Percentiles rank a stretch among this genome's conserved stretches.
Conservation (phyloP, 148 eudicot genomes). For the Camellia japonica region DNA sequence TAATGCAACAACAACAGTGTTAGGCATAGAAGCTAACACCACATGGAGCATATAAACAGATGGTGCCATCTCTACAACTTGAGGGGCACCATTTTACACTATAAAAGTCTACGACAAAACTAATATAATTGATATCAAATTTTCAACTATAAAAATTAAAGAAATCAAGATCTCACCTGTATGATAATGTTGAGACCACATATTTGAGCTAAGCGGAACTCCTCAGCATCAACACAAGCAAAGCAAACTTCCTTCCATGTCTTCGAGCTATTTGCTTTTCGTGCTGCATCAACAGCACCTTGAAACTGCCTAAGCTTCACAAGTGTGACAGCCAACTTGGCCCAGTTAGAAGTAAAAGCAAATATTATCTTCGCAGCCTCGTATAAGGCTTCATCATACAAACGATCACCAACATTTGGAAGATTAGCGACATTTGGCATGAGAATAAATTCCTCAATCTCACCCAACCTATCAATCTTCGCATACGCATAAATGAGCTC, state of each 20-base stretch:
- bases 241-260: constrained; percentile 99
- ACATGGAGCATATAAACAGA: not conserved
- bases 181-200: constrained; percentile 95
- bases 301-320: constrained; percentile 85
- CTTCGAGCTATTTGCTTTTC: constrained; percentile 93
- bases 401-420: constrained; percentile 84
- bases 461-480: constrained; percentile 84
- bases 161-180: constrained; percentile 47
- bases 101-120: not conserved
- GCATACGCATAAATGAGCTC: constrained; percentile 98
- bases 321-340: constrained; percentile 77
- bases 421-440: constrained; percentile 99
- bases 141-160: not conserved
- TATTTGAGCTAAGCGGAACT: constrained; percentile 96
- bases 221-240: constrained; percentile 98
- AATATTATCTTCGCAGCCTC: constrained; percentile 93
- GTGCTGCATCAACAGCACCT: constrained; percentile 98
- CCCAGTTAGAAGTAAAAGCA: constrained; percentile 97
- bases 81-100: not conserved
- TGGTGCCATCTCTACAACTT: not conserved
- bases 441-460: constrained; percentile 91
- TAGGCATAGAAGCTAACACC: not conserved
- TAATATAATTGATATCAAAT: not conserved
- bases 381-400: constrained; percentile 84
- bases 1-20: not conserved